Evolutionary conservation across 2,329 filamentous ascomycete species (phyloP).

Genomic region (Fusarium sp.): DNA sequence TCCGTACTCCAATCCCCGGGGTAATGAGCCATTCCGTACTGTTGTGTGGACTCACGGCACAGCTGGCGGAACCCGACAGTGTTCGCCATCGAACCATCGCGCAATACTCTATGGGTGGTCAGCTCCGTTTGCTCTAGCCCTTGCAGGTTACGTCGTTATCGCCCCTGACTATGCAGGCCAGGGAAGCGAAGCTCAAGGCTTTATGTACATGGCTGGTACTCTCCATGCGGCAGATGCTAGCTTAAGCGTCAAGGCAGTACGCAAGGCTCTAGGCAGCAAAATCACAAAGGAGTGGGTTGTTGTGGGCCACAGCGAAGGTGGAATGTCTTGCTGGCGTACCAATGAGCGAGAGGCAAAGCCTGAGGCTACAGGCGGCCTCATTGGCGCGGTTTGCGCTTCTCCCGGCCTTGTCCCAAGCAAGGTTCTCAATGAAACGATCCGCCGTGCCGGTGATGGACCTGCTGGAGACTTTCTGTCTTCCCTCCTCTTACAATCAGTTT

Average conservation of each 20-base stretch:
- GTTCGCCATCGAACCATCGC: slow-evolving; percentile 37
- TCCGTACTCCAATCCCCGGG: neutral
- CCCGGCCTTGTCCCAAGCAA: neutral
- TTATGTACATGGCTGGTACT: slow-evolving; percentile 29
- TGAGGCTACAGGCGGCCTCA: neutral
- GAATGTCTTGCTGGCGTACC: slow-evolving; percentile 39
- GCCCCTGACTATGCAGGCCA: slow-evolving; percentile 8
- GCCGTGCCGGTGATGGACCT: neutral
- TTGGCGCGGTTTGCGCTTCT: neutral
- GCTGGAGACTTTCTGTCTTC: slow-evolving; percentile 1
- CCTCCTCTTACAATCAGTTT: neutral
- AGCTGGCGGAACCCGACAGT: slow-evolving; percentile 29
- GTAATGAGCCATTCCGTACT: neutral
- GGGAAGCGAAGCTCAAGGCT: slow-evolving; percentile 28
- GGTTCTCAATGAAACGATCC: neutral
- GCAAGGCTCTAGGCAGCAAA: slow-evolving; percentile 8
- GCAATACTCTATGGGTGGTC: slow-evolving; percentile 36
- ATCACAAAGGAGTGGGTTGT: slow-evolving; percentile 37
- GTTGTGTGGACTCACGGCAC: slow-evolving; percentile 42
- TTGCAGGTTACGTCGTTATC: slow-evolving; percentile 13
- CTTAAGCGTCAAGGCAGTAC: slow-evolving; percentile 22
- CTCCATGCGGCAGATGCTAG: slow-evolving; percentile 33
- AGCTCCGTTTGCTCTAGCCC: slow-evolving; percentile 26
- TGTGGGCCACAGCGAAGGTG: slow-evolving; percentile 37
- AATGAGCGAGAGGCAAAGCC: slow-evolving; percentile 33